phyloP scores from a whole-genome alignment of 106 monocot genomes.

The Dioscorea alata region DNA sequence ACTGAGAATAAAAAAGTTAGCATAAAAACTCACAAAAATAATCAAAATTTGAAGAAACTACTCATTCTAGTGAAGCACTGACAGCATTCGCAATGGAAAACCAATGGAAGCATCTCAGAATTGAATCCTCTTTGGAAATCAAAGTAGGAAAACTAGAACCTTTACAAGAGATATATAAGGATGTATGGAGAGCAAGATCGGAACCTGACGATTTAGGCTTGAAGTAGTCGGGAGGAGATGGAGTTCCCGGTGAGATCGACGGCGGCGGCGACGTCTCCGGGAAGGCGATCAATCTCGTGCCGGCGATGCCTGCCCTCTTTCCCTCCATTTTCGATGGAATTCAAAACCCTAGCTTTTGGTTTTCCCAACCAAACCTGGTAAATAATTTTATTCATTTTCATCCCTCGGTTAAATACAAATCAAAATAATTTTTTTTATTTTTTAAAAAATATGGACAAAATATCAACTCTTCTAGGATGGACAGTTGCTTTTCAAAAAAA shows the following conservation, averaged over 20 bases:
- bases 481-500: no score
- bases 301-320: neutral
- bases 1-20: neutral
- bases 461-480: no score
- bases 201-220: conserved; percentile 49
- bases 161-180: neutral
- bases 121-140: conserved; percentile 44
- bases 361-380: no score
- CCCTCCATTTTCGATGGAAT: no score
- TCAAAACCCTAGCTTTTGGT: no score
- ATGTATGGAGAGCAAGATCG: neutral
- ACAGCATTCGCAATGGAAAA: conserved; percentile 65
- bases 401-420: no score
- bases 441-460: no score
- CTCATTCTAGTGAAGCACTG: conserved; percentile 11
- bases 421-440: no score
- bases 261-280: conserved; percentile 1
- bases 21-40: neutral
- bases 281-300: conserved; percentile 25
- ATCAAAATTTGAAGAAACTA: neutral
- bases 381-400: no score
- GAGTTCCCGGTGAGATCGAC: conserved; percentile 39
- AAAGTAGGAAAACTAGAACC: neutral
- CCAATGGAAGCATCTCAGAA: conserved; percentile 54
- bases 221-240: conserved; percentile 77